phyloP scores from a whole-genome alignment of 495 filamentous ascomycete genomes.

The Collariella sp. region DNA sequence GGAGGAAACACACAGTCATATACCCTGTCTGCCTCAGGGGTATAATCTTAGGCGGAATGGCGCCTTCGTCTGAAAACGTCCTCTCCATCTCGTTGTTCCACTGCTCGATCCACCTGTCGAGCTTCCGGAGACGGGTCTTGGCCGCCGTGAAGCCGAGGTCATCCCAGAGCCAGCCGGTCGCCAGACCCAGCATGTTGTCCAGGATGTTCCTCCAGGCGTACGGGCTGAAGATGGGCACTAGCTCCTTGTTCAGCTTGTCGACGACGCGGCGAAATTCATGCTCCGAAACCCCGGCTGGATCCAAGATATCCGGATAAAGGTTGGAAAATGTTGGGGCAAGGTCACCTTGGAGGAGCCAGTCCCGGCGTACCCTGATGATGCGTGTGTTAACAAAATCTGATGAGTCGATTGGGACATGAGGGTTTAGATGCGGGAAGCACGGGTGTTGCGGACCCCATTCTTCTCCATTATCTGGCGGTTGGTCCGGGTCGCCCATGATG shows the following conservation, averaged over 20 bases:
- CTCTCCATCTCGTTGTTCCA: slow-evolving; percentile 65
- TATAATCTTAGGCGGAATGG: slow-evolving; percentile 58
- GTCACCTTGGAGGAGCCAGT: slow-evolving; percentile 86
- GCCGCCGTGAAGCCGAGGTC: slow-evolving; percentile 66
- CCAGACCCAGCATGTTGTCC: slow-evolving; percentile 64
- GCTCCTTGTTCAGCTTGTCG: slow-evolving; percentile 62
- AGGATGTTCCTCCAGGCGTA: slow-evolving; percentile 60
- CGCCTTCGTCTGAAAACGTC: slow-evolving; percentile 43
- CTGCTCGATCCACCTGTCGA: slow-evolving; percentile 71
- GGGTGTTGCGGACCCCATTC: slow-evolving; percentile 86
- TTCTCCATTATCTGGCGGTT: slow-evolving; percentile 42
- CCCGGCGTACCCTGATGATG: slow-evolving; percentile 81
- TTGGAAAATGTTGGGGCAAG: slow-evolving; percentile 90
- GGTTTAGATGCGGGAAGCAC: slow-evolving; percentile 88
- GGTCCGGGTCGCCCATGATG: slow-evolving; percentile 45
- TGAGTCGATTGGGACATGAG: slow-evolving; percentile 73
- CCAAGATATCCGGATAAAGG: slow-evolving; percentile 89
- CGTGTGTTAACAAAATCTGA: slow-evolving; percentile 66
- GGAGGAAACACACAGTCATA: slow-evolving; percentile 57
- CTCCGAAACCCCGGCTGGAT: slow-evolving; percentile 69
- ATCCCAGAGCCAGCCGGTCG: slow-evolving; percentile 91
- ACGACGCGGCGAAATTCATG: slow-evolving; percentile 75
- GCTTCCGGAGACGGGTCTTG: slow-evolving; percentile 54
- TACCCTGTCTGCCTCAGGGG: slow-evolving; percentile 75
- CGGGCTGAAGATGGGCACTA: slow-evolving; percentile 66